These are phyloP conservation scores for Salisapilia sapeloensis DNA, from an alignment of 352 stramenopile species.

Conservation along the genomic window DNA sequence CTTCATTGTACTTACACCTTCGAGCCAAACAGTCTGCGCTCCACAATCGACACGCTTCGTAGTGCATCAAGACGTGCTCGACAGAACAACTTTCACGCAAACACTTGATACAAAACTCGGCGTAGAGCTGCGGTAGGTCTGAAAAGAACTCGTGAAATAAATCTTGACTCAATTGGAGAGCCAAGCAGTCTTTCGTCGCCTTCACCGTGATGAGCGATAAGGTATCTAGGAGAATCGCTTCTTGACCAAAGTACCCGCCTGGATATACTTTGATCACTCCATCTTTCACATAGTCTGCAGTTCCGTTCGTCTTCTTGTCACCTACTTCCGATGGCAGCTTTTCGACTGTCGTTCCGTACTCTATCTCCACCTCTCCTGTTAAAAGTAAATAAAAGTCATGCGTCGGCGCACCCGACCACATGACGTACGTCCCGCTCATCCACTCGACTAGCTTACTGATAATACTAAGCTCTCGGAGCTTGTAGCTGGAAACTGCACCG, in stretches of 20 bases:
- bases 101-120: conserved; percentile 55
- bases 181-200: conserved; percentile 22
- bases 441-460: conserved; percentile 32
- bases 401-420: conserved; percentile 9
- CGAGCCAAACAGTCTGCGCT: conserved; percentile 28
- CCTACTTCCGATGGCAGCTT: conserved; percentile 5
- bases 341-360: conserved; percentile 5
- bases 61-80: conserved; percentile 58
- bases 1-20: conserved; percentile 20
- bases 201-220: conserved; percentile 14
- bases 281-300: not conserved
- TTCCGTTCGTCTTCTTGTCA: conserved; percentile 2
- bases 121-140: conserved; percentile 28
- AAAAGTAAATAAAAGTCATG: conserved; percentile 29
- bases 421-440: conserved; percentile 9
- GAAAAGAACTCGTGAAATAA: conserved; percentile 36
- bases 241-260: conserved; percentile 47
- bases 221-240: conserved; percentile 33
- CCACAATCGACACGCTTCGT: conserved; percentile 39
- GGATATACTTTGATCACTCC: conserved; percentile 6
- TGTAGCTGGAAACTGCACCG: conserved; percentile 28
- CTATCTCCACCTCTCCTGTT: conserved; percentile 15
- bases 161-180: conserved; percentile 17
- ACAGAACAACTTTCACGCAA: conserved; percentile 18
- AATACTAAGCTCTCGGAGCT: conserved; percentile 32